Base-by-base conservation (phyloP, 75 land plant species). In the Picea glauca region DNA sequence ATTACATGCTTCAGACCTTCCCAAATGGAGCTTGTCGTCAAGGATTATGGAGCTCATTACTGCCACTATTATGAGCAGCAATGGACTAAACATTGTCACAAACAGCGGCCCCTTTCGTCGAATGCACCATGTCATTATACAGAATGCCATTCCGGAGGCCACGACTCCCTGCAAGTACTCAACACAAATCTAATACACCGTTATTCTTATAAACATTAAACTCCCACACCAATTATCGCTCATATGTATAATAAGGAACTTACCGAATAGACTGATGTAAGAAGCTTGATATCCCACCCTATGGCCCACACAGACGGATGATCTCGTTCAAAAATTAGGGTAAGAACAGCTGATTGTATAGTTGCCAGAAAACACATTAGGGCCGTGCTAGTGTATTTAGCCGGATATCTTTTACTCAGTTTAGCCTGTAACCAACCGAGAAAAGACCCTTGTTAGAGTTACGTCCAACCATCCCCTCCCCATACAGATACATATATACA, bases 51-150 rank as follows among this genome's bases (percentile, higher is more conserved):
- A 58, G 23, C 88, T 85, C 23, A 95, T 78, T 57, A 88, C 35
- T 1, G 87, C 93, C 56, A 90, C 90, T 3, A 91, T 40, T 9
- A 95, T 82, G 78, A 88, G 87, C 23, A 91, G 77, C 15, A 93
- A 75, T 12, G 98, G 98, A 65, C 81, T 80, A 77, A 89, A 94
- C 46, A 92, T 85, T 33, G 98, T 84, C 33, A 92, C 92, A 81
- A 94, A 84, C 38, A 94, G 83, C 17, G 98, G 93, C 2, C 98
- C 98, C 60, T 82, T 88, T 70, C 85, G 62, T 63, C 81, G 76
- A 20, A 93, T 83, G 77, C 94, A 92, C 97, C 95, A 94, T 32
- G 90, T 50, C 90, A 90, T 91, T 43, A 83, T 80, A 50, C 88
- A 78, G 43, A 75, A 87, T 43, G 88, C 84, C 23, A 92, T 15